Evolutionary conservation across 495 filamentous ascomycete genomes (phyloP), one percentile per base, ranked within the genome.

Genomic region (Pyrenula massariospora): DNA sequence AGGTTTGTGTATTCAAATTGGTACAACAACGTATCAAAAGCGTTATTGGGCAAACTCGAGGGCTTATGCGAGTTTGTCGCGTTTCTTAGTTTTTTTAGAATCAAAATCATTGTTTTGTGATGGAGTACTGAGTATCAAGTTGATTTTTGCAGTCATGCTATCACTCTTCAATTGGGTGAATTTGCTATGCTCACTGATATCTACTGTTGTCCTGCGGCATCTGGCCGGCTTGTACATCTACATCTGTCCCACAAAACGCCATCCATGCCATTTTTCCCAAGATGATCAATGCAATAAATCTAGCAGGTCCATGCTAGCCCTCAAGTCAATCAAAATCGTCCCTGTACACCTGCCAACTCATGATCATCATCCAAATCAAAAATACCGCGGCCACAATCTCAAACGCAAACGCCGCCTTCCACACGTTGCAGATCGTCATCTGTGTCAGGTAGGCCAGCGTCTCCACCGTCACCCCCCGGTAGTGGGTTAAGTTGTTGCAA

Each of bases 291-390:
- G 31, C 31, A 42, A 42, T n/a, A n/a, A n/a, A n/a, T n/a, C n/a
- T n/a, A n/a, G n/a, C n/a, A n/a, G n/a, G n/a, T 15, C 31, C 31
- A 42, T 8, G 5, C 31, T 5, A 42, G 31, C 24, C 20, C 22
- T 12, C 22, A 10, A 42, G 15, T 57, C 55, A 78, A 58, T 75
- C 69, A 60, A 73, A 74, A 55, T 73, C 67, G 65, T 87, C 81
- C 52, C 79, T 77, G 72, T 88, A 85, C 12, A 98, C 93, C 69
- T 95, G 88, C 71, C 84, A 87, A 19, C 86, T 84, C 84, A 97
- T 89, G 51, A 97, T 73, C 67, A 96, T 90, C 76, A 97, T 92
- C 91, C 91, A 97, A 5, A 96, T 62, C 64, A 95, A 80, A 65
- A 96, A 94, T 23, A 97, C 79, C 10, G 75, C 81, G 52, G 88